These are phyloP conservation scores for Phylloporus gajari DNA, from an alignment of 1,284 basidiomycete genomes.

Conservation along the genomic window DNA sequence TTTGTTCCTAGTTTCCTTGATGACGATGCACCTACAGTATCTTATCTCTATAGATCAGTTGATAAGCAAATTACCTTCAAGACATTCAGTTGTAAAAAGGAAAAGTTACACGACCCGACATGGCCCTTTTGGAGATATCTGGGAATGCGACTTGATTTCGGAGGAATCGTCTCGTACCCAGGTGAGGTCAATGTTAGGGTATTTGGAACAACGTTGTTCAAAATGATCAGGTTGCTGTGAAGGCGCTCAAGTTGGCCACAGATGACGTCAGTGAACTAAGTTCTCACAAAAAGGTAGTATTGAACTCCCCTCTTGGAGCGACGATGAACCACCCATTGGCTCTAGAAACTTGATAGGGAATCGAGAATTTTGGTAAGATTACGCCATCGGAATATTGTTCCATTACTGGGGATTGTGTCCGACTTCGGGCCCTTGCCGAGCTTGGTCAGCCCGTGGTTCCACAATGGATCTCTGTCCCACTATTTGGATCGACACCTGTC, in stretches of 20 bases:
- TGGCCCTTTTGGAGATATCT: conserved; percentile 39
- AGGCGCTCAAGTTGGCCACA: conserved; percentile 23
- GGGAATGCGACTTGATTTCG: conserved; percentile 36
- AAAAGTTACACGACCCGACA: conserved; percentile 13
- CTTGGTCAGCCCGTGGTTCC: conserved; percentile 43
- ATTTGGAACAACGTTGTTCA: neutral
- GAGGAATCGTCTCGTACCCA: conserved; percentile 2
- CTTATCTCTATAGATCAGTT: conserved; percentile 18
- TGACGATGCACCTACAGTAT: neutral
- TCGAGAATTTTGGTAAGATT: conserved; percentile 34
- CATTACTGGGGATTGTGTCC: conserved; percentile 39
- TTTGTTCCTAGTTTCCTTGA: conserved; percentile 13
- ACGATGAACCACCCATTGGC: neutral
- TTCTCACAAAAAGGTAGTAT: conserved; percentile 28
- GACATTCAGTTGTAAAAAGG: conserved; percentile 24
- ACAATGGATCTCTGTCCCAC: conserved; percentile 36
- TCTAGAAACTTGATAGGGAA: conserved; percentile 42
- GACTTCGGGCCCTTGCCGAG: conserved; percentile 32
- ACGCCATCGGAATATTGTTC: conserved; percentile 39
- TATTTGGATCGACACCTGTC: conserved; percentile 24
- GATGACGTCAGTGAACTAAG: neutral
- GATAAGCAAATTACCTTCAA: conserved; percentile 21
- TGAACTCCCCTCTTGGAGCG: neutral
- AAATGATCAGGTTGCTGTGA: conserved; percentile 35
- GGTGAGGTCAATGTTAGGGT: conserved; percentile 13